phyloP scores from a whole-genome alignment of 331 rosid genomes.

The Pyracantha coccinea region DNA sequence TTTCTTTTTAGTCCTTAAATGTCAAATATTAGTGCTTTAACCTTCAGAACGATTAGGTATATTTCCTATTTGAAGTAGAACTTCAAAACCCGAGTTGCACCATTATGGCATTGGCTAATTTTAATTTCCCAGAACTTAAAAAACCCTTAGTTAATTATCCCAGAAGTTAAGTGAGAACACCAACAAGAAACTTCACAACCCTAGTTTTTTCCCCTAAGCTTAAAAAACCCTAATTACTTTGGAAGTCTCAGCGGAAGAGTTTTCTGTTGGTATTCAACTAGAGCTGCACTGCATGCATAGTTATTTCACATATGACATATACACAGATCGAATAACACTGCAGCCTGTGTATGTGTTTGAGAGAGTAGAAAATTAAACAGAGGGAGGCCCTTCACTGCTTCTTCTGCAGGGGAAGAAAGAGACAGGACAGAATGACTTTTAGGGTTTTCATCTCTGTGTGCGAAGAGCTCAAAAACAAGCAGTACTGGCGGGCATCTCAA shows the following conservation, averaged over 20 bases:
- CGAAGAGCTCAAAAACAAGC: not conserved
- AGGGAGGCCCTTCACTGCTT: not conserved
- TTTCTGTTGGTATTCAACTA: not conserved
- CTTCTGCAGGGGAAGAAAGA: conserved; percentile 3
- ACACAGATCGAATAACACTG: not conserved
- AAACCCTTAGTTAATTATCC: not conserved
- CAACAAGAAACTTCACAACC: not conserved
- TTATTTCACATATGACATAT: not conserved
- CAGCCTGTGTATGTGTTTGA: not conserved
- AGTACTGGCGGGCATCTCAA: conserved; percentile 4
- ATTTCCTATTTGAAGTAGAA: not conserved
- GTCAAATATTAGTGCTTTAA: not conserved
- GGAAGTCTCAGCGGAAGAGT: not conserved
- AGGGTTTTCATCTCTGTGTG: conserved; percentile 6
- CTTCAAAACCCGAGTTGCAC: not conserved
- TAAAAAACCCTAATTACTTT: not conserved
- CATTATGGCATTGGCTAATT: not conserved
- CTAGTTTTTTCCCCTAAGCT: not conserved
- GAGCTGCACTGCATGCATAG: not conserved
- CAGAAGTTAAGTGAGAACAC: not conserved
- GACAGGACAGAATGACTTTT: not conserved
- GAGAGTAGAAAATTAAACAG: not conserved
- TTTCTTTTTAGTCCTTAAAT: not conserved
- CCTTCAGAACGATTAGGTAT: not conserved
- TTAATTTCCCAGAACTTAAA: too few species aligned